Evolutionary conservation across 2,329 filamentous ascomycete species (phyloP), one percentile per base, ranked within the genome.

Genomic region (Graphilbum fragrans): DNA sequence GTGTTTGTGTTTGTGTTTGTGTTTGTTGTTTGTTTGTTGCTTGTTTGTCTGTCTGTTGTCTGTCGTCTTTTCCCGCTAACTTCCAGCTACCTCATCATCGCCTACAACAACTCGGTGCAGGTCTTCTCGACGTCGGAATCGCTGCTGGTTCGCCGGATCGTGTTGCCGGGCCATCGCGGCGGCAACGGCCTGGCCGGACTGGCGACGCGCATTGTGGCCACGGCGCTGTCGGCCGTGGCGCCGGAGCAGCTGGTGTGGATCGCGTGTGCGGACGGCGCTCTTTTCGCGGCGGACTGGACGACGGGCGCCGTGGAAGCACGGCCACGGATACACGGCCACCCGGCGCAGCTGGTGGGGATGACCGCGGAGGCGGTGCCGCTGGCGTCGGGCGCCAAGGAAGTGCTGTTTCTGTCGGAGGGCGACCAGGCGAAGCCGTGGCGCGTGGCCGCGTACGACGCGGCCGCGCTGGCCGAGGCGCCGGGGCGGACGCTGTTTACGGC

Each of bases 81-180:
- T 27, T 9, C 39, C 31, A 44, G 85, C 55, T 72, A 81, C 59
- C 58, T 95, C 32, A 78, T 95, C 43, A 59, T 94, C 42, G 75
- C 81, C 25, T 85, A 86, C 53, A 74, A 79, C 45, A 80, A 75
- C 22, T 80, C 81, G 10, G 67, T 95, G 41, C 82, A 87, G 56
- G 72, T 94, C 21, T 94, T 92, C 60, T 83, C 84, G 2, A 76
- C 85, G 23, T 67, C 75, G 48, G 87, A 86, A 41, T 96, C 92
- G 2, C 73, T 93, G 38, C 74, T 93, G 19, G 68, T 86, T 36
- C 79, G 86, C 50, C 76, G 78, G 42, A 80, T 95, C 38, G 64
- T 72, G 12, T 64, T 80, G 49, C 65, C 50, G 8, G 51, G 49
- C n/a, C 46, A 51, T n/a, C 47, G 44, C 35, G 51, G 57, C 36